A percentile compares a stretch with the other conserved stretches of the same genome.
These are phyloP conservation scores for Puccinellia tenuiflora DNA, from an alignment of 176 grass and related monocot genomes.

Conservation along the genomic window DNA sequence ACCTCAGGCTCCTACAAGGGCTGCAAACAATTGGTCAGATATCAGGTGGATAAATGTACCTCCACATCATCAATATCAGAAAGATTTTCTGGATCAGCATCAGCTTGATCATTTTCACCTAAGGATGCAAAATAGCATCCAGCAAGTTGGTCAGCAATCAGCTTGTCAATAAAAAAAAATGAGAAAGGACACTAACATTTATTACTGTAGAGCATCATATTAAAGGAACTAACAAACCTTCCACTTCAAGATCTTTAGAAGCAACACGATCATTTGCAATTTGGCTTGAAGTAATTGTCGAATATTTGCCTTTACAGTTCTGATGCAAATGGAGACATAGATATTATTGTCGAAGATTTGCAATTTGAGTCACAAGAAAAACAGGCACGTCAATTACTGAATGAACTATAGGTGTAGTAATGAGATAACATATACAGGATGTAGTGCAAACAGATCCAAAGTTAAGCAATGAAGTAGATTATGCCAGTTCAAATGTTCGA, in stretches of 20 bases:
- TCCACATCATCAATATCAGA: conserved; percentile 91
- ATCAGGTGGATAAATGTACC: conserved; percentile 40
- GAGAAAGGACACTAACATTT: background rate
- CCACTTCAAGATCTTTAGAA: conserved; percentile 35
- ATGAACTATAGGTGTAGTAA: no score
- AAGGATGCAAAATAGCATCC: conserved; percentile 32
- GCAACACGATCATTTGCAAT: conserved; percentile 22
- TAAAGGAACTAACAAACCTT: conserved; percentile 34
- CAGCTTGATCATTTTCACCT: conserved; percentile 40
- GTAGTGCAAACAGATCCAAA: no score
- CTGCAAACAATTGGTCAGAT: background rate
- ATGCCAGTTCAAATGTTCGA: no score
- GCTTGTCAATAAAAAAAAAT: background rate
- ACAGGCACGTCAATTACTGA: background rate
- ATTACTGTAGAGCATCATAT: background rate
- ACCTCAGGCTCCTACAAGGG: background rate
- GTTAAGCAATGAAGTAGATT: no score
- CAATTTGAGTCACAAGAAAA: background rate
- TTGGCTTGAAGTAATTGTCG: conserved; percentile 8
- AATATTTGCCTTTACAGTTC: conserved; percentile 16
- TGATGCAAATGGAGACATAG: conserved; percentile 6
- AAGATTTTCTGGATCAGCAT: conserved; percentile 53
- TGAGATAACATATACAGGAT: no score
- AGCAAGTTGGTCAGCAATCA: conserved; percentile 4
- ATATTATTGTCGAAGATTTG: background rate